These are phyloP conservation scores for Podila horticola DNA, from an alignment of 192 early-diverging fungal species.

Conservation along the genomic window DNA sequence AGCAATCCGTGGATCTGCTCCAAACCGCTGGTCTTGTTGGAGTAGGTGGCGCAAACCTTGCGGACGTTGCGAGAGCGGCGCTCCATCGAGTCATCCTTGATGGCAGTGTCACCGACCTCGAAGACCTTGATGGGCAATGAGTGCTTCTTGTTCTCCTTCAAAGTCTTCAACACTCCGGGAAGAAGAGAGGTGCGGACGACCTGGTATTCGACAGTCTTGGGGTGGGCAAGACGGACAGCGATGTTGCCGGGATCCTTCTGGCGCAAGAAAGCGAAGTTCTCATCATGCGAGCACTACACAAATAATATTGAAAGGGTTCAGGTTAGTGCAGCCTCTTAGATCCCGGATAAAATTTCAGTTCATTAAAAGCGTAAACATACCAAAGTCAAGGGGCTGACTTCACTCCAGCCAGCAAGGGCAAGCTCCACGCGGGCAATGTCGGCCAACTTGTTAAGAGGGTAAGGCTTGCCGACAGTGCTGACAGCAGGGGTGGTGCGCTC, in stretches of 20 bases:
- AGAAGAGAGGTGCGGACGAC: conserved; percentile 93
- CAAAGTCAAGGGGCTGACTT: conserved; percentile 93
- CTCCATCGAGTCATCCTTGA: conserved; percentile 87
- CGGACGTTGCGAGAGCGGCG: conserved; percentile 90
- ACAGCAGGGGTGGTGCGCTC: conserved; percentile 80
- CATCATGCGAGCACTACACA: conserved; percentile 92
- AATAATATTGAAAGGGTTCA: not conserved
- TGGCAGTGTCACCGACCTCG: conserved; percentile 94
- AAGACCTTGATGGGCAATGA: conserved; percentile 94
- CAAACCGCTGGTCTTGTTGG: conserved; percentile 84
- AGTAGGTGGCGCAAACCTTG: conserved; percentile 87
- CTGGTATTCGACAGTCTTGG: conserved; percentile 91
- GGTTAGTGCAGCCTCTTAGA: not conserved
- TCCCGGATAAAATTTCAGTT: not conserved
- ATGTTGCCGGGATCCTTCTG: conserved; percentile 79
- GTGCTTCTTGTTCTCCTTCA: conserved; percentile 87
- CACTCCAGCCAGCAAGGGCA: conserved; percentile 93
- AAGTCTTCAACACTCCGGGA: conserved; percentile 94
- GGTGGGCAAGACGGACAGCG: conserved; percentile 91
- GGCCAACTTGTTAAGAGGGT: conserved; percentile 93
- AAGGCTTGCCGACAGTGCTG: conserved; percentile 86
- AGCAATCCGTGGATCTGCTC: conserved; percentile 92
- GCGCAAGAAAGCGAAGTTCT: conserved; percentile 93
- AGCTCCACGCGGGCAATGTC: conserved; percentile 88
- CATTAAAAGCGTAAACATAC: conserved; percentile 54